phyloP scores from a whole-genome alignment of 352 stramenopile genomes.

The Bremia lactucae region DNA sequence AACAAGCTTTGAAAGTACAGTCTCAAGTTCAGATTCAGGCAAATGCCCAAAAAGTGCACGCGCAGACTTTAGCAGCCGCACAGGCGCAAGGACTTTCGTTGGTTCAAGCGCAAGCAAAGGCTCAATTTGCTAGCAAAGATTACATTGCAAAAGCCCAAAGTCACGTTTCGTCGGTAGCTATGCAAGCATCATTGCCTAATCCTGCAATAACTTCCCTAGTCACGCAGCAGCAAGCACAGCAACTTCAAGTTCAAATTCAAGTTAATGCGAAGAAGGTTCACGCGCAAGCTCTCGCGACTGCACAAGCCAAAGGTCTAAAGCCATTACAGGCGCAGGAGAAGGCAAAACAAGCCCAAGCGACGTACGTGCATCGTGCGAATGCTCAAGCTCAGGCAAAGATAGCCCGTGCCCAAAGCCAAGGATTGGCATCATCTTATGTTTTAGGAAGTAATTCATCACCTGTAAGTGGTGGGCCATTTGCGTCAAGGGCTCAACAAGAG shows the following conservation, averaged over 20 bases:
- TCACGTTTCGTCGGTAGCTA: conserved; percentile 52
- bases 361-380: conserved; percentile 80
- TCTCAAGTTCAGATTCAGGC: conserved; percentile 85
- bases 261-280: conserved; percentile 86
- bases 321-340: conserved; percentile 83
- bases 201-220: conserved; percentile 42
- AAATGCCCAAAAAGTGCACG: conserved; percentile 82
- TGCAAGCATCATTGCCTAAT: conserved; percentile 42
- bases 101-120: conserved; percentile 79
- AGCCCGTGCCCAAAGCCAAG: conserved; percentile 56
- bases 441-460: conserved; percentile 9
- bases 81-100: conserved; percentile 79
- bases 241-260: conserved; percentile 83
- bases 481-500: conserved; percentile 74
- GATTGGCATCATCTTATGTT: conserved; percentile 29
- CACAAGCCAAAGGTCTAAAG: conserved; percentile 77
- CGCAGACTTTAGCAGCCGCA: conserved; percentile 70
- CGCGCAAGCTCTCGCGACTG: conserved; percentile 75
- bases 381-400: conserved; percentile 83
- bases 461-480: conserved; percentile 32
- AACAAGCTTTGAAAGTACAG: conserved; percentile 74
- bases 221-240: conserved; percentile 74
- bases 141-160: conserved; percentile 85
- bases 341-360: conserved; percentile 83
- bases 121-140: conserved; percentile 81